These are phyloP conservation scores for Claviceps spartinae DNA, from an alignment of 2,329 filamentous ascomycete genomes.

Conservation along the genomic window DNA sequence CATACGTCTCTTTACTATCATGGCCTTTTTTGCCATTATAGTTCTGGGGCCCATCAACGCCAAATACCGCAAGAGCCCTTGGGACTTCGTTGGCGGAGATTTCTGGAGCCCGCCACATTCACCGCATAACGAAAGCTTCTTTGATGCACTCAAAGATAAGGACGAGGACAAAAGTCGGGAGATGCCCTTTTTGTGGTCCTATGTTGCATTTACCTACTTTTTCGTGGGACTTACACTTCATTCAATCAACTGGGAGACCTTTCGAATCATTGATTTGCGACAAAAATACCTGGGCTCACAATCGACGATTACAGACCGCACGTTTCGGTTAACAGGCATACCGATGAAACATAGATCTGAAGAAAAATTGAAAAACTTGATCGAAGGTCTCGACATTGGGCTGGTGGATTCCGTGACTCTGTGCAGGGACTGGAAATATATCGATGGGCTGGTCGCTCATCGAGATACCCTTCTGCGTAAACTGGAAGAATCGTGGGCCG, in stretches of 20 bases:
- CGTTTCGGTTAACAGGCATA: slow-evolving; percentile 81
- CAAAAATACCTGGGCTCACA: slow-evolving; percentile 89
- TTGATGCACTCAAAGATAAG: slow-evolving; percentile 14
- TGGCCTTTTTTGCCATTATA: slow-evolving; percentile 67
- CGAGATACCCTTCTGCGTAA: slow-evolving; percentile 53
- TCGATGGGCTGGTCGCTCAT: slow-evolving; percentile 61
- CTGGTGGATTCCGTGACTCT: slow-evolving; percentile 78
- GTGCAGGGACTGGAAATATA: slow-evolving; percentile 71
- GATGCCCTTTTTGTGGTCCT: slow-evolving; percentile 67
- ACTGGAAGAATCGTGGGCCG: slow-evolving; percentile 74
- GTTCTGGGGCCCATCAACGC: slow-evolving; percentile 80
- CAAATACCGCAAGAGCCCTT: slow-evolving; percentile 31
- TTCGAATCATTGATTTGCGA: slow-evolving; percentile 68
- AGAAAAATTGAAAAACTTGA: slow-evolving; percentile 67
- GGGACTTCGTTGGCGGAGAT: slow-evolving; percentile 1
- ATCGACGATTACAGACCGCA: slow-evolving; percentile 90
- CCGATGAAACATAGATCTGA: slow-evolving; percentile 68
- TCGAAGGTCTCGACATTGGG: slow-evolving; percentile 80
- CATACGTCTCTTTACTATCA: slow-evolving; percentile 64
- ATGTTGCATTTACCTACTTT: slow-evolving; percentile 86
- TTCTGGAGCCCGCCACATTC: background rate
- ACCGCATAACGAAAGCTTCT: slow-evolving; percentile 6
- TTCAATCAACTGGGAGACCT: slow-evolving; percentile 70
- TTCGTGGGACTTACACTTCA: slow-evolving; percentile 76
- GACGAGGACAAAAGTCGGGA: slow-evolving; percentile 22